A percentile compares a stretch with the other conserved stretches of the same genome.
Evolutionary conservation across 2,329 filamentous ascomycete species (phyloP).

Genomic region (Dactylellina cionopaga): DNA sequence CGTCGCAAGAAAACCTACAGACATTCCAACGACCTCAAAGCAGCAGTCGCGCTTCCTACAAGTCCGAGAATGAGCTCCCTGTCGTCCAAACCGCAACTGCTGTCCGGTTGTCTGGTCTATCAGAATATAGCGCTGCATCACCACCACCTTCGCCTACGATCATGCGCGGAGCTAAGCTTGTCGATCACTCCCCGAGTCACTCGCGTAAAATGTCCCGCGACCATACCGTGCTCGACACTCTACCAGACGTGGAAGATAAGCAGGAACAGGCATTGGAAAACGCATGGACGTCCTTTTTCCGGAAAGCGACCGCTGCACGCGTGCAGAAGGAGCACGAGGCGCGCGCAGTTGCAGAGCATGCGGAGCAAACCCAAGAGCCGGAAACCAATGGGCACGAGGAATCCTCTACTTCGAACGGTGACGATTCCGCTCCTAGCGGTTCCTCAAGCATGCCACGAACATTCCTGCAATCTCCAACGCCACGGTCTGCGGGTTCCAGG

Average conservation of each 20-base stretch:
- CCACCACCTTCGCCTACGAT: constrained; percentile 43
- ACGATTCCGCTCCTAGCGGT: constrained; percentile 2
- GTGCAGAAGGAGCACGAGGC: constrained; percentile 65
- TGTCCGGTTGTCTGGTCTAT: constrained; percentile 46
- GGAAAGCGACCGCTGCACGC: constrained; percentile 68
- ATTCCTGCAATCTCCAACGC: constrained; percentile 46
- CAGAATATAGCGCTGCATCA: constrained; percentile 46
- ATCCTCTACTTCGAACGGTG: constrained; percentile 15
- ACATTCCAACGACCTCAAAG: constrained; percentile 12
- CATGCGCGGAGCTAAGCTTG: constrained; percentile 19
- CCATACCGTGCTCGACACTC: constrained; percentile 51
- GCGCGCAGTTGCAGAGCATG: constrained; percentile 41
- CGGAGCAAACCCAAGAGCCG: background rate
- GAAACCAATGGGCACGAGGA: constrained; percentile 9
- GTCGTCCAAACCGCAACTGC: constrained; percentile 48
- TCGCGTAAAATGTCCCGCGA: constrained; percentile 54
- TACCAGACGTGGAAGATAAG: constrained; percentile 51
- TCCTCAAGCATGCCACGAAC: constrained; percentile 35
- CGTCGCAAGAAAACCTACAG: constrained; percentile 55
- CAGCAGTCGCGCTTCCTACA: constrained; percentile 26
- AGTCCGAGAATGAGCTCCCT: constrained; percentile 38
- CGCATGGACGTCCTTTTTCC: constrained; percentile 77
- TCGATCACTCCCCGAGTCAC: constrained; percentile 52
- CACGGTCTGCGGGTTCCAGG: constrained; percentile 36
- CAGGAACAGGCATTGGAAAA: constrained; percentile 60